Conservation (phyloP, 148 eudicot species). For the Camellia sinensis region DNA sequence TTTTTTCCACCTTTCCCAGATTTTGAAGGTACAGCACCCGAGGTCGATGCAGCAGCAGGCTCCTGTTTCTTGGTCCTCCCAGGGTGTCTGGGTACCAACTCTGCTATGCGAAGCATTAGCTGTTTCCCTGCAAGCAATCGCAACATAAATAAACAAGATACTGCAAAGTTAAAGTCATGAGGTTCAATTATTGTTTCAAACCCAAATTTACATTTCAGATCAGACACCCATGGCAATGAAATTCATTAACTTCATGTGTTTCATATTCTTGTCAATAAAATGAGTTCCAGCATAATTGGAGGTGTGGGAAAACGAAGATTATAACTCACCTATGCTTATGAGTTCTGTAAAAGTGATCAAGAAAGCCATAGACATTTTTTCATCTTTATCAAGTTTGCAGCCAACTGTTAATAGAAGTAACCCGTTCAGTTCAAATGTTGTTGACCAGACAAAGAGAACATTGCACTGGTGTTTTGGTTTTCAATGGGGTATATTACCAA, state of each 20-base stretch:
- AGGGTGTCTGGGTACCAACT: slow-evolving; percentile 73
- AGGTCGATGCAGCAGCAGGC: slow-evolving; percentile 31
- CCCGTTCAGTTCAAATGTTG: too few species aligned
- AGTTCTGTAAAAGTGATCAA: too few species aligned
- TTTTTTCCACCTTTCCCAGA: slow-evolving; percentile 35
- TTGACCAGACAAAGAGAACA: too few species aligned
- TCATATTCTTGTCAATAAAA: not conserved
- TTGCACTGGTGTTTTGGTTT: too few species aligned
- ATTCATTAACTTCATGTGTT: not conserved
- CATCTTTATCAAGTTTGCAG: too few species aligned
- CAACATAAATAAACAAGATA: not conserved
- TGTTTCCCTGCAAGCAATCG: slow-evolving; percentile 37
- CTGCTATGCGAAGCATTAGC: slow-evolving; percentile 57
- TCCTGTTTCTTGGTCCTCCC: slow-evolving; percentile 75
- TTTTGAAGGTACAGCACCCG: slow-evolving; percentile 26
- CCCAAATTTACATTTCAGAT: not conserved
- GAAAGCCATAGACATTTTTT: too few species aligned
- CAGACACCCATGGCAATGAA: not conserved
- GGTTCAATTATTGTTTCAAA: not conserved
- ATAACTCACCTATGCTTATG: too few species aligned
- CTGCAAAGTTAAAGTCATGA: not conserved
- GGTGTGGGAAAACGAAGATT: too few species aligned
- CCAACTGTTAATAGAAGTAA: too few species aligned
- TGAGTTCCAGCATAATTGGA: too few species aligned
- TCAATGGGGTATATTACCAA: too few species aligned